These are phyloP conservation scores for Gossypium turneri DNA, from an alignment of 345 rosid genomes.

Conservation along the genomic window DNA sequence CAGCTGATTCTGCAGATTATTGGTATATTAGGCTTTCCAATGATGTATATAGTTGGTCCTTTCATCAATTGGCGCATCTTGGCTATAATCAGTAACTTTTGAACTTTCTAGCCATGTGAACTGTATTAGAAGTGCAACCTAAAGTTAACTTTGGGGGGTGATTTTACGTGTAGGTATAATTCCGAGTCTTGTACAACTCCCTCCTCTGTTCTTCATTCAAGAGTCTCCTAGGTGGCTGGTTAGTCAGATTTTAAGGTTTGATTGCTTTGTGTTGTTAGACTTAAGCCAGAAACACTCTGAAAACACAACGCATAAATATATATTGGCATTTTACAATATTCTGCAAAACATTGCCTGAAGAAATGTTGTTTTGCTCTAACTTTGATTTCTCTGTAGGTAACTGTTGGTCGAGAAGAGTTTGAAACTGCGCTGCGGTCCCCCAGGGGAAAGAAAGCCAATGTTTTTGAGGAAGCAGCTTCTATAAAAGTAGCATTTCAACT, in stretches of 20 bases:
- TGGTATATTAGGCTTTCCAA: not conserved
- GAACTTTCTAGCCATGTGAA: not conserved
- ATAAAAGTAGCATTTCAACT: not conserved
- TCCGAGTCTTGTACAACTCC: not conserved
- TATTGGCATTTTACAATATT: no score
- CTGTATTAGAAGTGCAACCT: not conserved
- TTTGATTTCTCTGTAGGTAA: not conserved
- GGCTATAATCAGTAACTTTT: not conserved
- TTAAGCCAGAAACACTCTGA: no score
- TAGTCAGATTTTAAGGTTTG: not conserved
- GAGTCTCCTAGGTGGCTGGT: conserved; percentile 16
- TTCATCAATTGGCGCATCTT: conserved; percentile 4
- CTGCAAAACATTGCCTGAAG: not conserved
- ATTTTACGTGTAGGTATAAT: not conserved
- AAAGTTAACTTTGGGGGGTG: not conserved
- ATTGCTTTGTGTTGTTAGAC: not conserved
- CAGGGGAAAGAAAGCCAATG: not conserved
- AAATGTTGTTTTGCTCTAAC: not conserved
- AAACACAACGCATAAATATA: no score
- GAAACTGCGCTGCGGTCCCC: not conserved
- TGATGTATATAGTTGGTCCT: not conserved
- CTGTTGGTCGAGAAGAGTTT: not conserved
- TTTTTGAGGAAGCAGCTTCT: not conserved
- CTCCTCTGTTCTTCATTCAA: conserved; percentile 7
- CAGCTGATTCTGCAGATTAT: not conserved